Percentiles rank a stretch among this genome's conserved stretches.
Evolutionary conservation across 176 grass and related monocot genomes (phyloP).

Genomic region (Tillandsia leiboldiana): DNA sequence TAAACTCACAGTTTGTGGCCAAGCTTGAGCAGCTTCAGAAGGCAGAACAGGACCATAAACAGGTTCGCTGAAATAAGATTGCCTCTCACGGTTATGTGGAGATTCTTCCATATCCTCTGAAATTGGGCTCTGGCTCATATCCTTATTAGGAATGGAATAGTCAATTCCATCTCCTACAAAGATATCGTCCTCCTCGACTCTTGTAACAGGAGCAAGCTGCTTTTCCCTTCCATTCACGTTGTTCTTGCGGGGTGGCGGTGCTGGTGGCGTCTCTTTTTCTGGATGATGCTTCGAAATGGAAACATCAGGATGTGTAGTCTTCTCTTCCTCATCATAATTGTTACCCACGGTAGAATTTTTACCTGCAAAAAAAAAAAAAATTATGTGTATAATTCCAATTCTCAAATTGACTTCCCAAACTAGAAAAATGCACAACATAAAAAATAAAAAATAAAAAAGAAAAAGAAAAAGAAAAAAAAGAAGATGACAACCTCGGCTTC

Average conservation of each 20-base stretch:
- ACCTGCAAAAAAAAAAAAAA: constrained; percentile 20
- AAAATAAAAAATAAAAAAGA: too few species aligned
- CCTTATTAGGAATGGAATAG: constrained; percentile 75
- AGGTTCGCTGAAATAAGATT: constrained; percentile 77
- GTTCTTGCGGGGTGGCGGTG: constrained; percentile 31
- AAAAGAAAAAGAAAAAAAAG: too few species aligned
- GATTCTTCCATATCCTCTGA: constrained; percentile 88
- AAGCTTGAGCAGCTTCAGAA: constrained; percentile 64
- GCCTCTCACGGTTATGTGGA: constrained; percentile 43
- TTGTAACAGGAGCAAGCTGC: constrained; percentile 31
- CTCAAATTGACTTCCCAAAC: neutral
- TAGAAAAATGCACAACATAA: neutral
- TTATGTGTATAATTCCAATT: neutral
- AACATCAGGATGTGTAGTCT: constrained; percentile 39
- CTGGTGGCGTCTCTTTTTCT: constrained; percentile 48
- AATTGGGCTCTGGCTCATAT: constrained; percentile 67
- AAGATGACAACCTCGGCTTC: too few species aligned
- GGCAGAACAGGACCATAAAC: constrained; percentile 77
- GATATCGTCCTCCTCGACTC: constrained; percentile 71
- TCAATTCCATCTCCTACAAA: constrained; percentile 83
- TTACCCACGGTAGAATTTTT: constrained; percentile 45
- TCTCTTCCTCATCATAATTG: constrained; percentile 42
- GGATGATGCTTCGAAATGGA: constrained; percentile 35
- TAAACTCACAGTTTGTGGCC: constrained; percentile 69
- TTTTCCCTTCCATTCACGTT: constrained; percentile 48